These are phyloP conservation scores for Lagenidium sp. DNA, from an alignment of 352 stramenopile species.

Conservation along the genomic window DNA sequence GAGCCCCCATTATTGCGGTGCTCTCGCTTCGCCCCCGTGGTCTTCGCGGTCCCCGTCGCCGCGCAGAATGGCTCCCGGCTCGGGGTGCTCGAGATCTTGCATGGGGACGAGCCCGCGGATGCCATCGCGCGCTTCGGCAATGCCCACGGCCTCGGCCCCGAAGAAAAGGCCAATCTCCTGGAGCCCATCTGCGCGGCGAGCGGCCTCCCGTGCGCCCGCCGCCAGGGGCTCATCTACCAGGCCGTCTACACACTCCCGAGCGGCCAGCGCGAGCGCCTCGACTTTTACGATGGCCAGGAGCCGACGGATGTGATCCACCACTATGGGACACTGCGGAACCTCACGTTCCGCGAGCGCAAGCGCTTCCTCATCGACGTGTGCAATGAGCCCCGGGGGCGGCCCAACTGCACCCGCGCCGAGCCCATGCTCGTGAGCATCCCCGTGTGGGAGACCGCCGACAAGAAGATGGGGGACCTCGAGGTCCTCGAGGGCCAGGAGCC, in stretches of 20 bases:
- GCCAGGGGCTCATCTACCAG: constrained; percentile 53
- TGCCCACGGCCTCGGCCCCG: constrained; percentile 37
- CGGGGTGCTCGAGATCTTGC: constrained; percentile 48
- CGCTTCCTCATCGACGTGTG: constrained; percentile 61
- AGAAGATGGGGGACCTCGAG: constrained; percentile 63
- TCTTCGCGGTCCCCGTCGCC: constrained; percentile 43
- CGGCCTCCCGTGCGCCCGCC: constrained; percentile 38
- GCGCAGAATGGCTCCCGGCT: constrained; percentile 54
- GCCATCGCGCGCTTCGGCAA: constrained; percentile 68
- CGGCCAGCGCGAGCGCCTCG: constrained; percentile 35
- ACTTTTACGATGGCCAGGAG: constrained; percentile 67
- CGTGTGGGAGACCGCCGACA: constrained; percentile 58
- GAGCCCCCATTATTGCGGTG: constrained; percentile 31
- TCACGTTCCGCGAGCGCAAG: constrained; percentile 56
- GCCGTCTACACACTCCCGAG: constrained; percentile 45
- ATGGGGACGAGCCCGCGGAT: constrained; percentile 60
- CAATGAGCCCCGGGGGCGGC: constrained; percentile 42
- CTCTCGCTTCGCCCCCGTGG: constrained; percentile 47
- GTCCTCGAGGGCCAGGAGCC: constrained; percentile 75
- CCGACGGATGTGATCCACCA: constrained; percentile 71
- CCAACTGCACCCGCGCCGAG: constrained; percentile 73
- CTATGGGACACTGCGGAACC: constrained; percentile 60
- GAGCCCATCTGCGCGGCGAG: constrained; percentile 40
- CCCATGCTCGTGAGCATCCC: constrained; percentile 66
- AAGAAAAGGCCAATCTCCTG: constrained; percentile 55